Percentiles rank a stretch among this genome's conserved stretches.
Conservation (phyloP, 768 basidiomycete species). For the Lenzites betulinus region DNA sequence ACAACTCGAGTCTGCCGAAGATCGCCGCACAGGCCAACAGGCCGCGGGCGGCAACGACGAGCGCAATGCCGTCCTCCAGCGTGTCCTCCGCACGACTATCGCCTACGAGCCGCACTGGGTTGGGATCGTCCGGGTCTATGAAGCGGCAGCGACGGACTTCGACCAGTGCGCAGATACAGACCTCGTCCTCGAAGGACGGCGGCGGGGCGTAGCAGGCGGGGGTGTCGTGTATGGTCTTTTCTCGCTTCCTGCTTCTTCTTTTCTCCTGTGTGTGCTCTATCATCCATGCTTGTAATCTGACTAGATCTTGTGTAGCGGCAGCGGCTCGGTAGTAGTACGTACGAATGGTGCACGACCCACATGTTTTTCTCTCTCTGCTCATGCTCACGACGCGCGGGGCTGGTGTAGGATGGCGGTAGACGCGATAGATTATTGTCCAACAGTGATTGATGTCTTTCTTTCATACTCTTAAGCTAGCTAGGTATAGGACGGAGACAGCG, state of each 20-base stretch:
- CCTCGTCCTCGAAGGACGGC: constrained; percentile 35
- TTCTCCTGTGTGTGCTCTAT: constrained; percentile 34
- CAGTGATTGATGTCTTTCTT: constrained; percentile 3
- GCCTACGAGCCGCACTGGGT: constrained; percentile 35
- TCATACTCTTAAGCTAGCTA: background rate
- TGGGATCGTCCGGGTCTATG: constrained; percentile 46
- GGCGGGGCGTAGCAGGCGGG: constrained; percentile 22
- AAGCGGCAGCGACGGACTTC: constrained; percentile 85
- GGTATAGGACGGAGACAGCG: constrained; percentile 1
- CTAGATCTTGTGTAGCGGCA: constrained; percentile 27
- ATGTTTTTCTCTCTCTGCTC: constrained; percentile 6
- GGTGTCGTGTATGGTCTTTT: constrained; percentile 23
- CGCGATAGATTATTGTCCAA: constrained; percentile 28
- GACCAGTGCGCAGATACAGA: constrained; percentile 48
- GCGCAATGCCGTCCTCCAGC: constrained; percentile 51
- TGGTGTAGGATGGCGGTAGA: constrained; percentile 29
- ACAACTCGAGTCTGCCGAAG: constrained; percentile 62
- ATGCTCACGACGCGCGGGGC: constrained; percentile 15
- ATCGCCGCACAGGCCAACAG: constrained; percentile 73
- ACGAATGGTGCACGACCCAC: constrained; percentile 8
- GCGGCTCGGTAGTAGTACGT: constrained; percentile 10
- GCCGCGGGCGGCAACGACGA: constrained; percentile 71
- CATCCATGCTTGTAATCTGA: constrained; percentile 26
- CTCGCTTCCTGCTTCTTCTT: constrained; percentile 21
- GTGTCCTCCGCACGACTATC: constrained; percentile 43